Evolutionary conservation across 306 rosid species (phyloP), one percentile per base, ranked within the genome.

Genomic region (Betula pendula): DNA sequence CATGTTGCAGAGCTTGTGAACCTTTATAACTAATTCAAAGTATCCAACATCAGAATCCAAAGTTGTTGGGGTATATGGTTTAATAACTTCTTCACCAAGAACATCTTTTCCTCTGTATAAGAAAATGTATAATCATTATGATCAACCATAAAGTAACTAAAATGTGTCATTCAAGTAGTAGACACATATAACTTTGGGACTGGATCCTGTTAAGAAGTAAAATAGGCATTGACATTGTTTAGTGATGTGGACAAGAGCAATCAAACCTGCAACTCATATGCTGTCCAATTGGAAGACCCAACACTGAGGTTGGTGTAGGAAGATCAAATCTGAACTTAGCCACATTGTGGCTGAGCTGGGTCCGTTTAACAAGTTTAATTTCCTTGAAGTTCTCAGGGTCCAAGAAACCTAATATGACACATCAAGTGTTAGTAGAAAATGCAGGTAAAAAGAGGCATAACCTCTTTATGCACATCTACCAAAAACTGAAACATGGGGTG

Each of bases 241-340:
- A 2, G 19, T 38, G 70, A 66, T 38, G 5, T 19, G 49, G 48
- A 42, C 45, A 65, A 19, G 70, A 19, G 48, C 17, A 86, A 74
- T 49, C 25, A 75, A 81, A 96, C 99, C 94, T 96, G 97, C 99
- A 96, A 85, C 98, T 92, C 81, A 96, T 92, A 82, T 92, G 99
- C 62, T 96, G 98, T 80, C 99, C 99, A 81, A 92, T 96, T 77
- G 99, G 99, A 85, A 96, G 99, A 31, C 99, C 98, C 86, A 96
- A 82, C 67, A 89, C 88, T 38, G 99, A 87, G 68, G 91, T 89
- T 70, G 98, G 87, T 53, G 86, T 88, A 9, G 92, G 94, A 65
- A 96, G 98, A 66, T 29, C 85, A 84, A 96, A 96, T 44, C 65
- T 92, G 86, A 96, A 96, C 84, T 92, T 92, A 20, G 99, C 98